These are phyloP conservation scores for Limonium bicolor DNA, from an alignment of 148 eudicot species.

Conservation along the genomic window DNA sequence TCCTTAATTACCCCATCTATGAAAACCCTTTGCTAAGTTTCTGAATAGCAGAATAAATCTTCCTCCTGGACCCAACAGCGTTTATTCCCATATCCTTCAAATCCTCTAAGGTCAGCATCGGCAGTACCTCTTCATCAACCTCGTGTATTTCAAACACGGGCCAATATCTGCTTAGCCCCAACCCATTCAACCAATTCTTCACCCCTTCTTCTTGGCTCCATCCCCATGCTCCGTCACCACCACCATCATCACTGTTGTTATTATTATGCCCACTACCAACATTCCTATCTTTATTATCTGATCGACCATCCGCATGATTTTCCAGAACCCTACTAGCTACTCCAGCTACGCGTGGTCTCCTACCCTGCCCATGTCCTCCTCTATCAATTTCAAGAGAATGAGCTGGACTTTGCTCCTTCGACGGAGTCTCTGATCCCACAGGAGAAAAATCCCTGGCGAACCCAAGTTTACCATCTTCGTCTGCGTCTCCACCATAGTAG, in stretches of 20 bases:
- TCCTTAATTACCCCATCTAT: no score
- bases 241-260: constrained; percentile 14
- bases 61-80: constrained; percentile 64
- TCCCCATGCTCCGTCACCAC: constrained; percentile 8
- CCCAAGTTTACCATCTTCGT: constrained; percentile 7
- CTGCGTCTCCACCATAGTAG: constrained; percentile 8
- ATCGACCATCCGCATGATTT: constrained; percentile 22
- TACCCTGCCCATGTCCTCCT: constrained; percentile 16
- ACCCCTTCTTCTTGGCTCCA: constrained; percentile 29
- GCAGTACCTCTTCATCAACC: constrained; percentile 65
- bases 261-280: constrained; percentile 10
- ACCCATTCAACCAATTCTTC: constrained; percentile 35
- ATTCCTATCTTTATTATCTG: constrained; percentile 16
- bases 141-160: constrained; percentile 58
- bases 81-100: constrained; percentile 70
- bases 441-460: constrained; percentile 20
- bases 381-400: constrained; percentile 22
- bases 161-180: constrained; percentile 45
- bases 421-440: constrained; percentile 22
- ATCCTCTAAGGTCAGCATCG: constrained; percentile 61
- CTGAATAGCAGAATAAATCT: constrained; percentile 48
- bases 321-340: no score
- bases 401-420: constrained; percentile 24
- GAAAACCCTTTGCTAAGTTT: constrained; percentile 48
- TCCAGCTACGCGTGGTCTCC: constrained; percentile 14